These are phyloP conservation scores for Phytopythium litorale DNA, from an alignment of 352 stramenopile genomes.

Conservation along the genomic window DNA sequence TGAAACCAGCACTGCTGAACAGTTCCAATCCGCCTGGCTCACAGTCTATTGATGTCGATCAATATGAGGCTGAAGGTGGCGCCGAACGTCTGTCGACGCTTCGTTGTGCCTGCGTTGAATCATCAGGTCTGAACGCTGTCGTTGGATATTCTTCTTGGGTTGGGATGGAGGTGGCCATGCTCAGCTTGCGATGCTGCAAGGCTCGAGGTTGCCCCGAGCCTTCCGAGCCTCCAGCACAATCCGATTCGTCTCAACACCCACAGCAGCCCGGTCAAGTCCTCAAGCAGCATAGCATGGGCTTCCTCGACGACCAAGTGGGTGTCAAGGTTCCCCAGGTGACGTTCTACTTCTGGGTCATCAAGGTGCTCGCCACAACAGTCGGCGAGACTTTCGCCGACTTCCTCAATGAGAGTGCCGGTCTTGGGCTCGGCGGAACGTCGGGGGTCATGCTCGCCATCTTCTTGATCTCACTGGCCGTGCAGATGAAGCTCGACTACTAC, in stretches of 20 bases:
- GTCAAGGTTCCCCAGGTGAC: constrained; percentile 20
- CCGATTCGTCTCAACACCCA: background rate
- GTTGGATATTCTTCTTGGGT: too few relatives aligned
- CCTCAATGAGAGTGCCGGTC: constrained; percentile 14
- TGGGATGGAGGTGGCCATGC: too few relatives aligned
- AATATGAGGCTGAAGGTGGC: too few relatives aligned
- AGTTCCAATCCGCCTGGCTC: too few relatives aligned
- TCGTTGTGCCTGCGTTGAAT: too few relatives aligned
- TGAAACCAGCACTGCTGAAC: too few relatives aligned
- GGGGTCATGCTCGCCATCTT: constrained; percentile 16
- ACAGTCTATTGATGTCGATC: too few relatives aligned
- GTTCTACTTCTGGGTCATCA: constrained; percentile 23
- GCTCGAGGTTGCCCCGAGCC: too few relatives aligned
- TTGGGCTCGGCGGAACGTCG: constrained; percentile 15
- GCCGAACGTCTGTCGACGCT: too few relatives aligned
- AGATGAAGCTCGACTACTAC: constrained; percentile 16
- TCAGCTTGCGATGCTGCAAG: too few relatives aligned
- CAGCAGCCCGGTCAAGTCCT: background rate
- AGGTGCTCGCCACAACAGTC: constrained; percentile 20
- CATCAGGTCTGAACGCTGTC: too few relatives aligned
- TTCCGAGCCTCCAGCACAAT: background rate
- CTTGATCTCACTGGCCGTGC: constrained; percentile 7
- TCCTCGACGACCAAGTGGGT: constrained; percentile 12
- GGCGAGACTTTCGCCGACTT: constrained; percentile 24
- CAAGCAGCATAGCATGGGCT: constrained; percentile 12